These are phyloP conservation scores for Blastocystis sp. DNA, from an alignment of 352 stramenopile species.

Conservation along the genomic window DNA sequence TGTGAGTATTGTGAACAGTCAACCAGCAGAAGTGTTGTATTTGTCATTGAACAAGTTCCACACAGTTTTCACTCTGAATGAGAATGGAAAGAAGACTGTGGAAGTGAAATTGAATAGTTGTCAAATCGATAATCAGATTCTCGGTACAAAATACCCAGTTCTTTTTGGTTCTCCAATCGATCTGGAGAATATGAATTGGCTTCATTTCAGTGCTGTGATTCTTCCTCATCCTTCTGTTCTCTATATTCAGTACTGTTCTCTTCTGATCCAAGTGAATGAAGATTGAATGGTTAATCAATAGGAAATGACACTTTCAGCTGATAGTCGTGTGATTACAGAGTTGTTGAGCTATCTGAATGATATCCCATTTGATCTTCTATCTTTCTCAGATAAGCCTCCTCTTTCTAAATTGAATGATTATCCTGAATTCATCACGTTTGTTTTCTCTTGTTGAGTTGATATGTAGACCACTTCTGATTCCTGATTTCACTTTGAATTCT, in stretches of 20 bases:
- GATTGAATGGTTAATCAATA: neutral
- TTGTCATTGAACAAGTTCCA: conserved; percentile 5
- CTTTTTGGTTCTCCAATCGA: conserved; percentile 51
- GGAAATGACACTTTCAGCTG: conserved; percentile 17
- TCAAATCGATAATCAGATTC: conserved; percentile 57
- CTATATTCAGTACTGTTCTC: conserved; percentile 42
- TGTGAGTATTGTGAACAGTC: conserved; percentile 28
- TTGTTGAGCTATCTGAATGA: conserved; percentile 30
- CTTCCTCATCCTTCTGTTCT: conserved; percentile 46
- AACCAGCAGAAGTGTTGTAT: conserved; percentile 13
- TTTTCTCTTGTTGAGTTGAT: neutral
- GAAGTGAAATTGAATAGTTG: conserved; percentile 37
- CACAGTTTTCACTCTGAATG: neutral
- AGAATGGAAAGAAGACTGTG: conserved; percentile 46
- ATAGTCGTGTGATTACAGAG: conserved; percentile 13
- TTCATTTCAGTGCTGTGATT: conserved; percentile 3
- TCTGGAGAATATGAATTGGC: neutral
- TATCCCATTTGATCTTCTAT: conserved; percentile 3
- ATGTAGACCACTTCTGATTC: conserved; percentile 16
- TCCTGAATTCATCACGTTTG: conserved; percentile 35
- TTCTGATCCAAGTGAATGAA: conserved; percentile 10
- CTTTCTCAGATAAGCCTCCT: neutral
- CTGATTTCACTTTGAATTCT: neutral
- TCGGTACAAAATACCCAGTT: conserved; percentile 20
- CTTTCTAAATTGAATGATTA: conserved; percentile 18